Evolutionary conservation across 2,329 filamentous ascomycete genomes (phyloP), one percentile per base, ranked within the genome.

Genomic region (Pseudocercospora fuligena): DNA sequence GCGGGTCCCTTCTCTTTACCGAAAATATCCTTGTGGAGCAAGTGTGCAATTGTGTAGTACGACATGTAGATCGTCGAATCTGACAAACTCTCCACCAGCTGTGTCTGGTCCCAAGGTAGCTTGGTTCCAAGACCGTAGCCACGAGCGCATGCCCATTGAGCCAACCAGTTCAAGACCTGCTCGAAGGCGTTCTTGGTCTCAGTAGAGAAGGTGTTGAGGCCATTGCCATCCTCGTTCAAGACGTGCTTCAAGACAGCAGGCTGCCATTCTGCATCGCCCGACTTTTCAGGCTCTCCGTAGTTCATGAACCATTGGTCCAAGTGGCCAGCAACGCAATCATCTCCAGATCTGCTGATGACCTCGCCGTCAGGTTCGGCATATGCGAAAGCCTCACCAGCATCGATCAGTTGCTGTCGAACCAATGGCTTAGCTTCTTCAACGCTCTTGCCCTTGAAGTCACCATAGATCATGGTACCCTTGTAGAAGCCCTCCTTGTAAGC

Each of bases 401-500:
- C 89, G 67, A 97, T 87, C 67, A 98, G 85, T 73, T 92, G 85
- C 76, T 91, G 85, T 70, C 91, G 87, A 56, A 97, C 92, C 77
- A 96, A 91, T 69, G 91, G 89, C 83, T 97, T 97, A 36, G 92
- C 94, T 63, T 88, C 87, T 78, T 95, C 91, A 7, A 99, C 95
- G 72, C 92, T 87, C 80, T 94, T 88, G 60, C 94, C 95, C 79
- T 90, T 91, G 82, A 92, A 97, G 31, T 97, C 92, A 65, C 95
- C 95, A 68, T 92, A 87, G 70, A 93, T 84, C 89, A 99, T 92
- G 65, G 87, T 90, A 72, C 95, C 95, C 82, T 97, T 93, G 84
- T 99, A 99, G 84, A 92, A 98, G 16, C 94, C 95, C 77, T 97
- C 94, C 81, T 95, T 97, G 86, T 99, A 99, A 0, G 95, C 94